Conservation (phyloP, 495 filamentous ascomycete genomes). For the Tuber calosporum region DNA sequence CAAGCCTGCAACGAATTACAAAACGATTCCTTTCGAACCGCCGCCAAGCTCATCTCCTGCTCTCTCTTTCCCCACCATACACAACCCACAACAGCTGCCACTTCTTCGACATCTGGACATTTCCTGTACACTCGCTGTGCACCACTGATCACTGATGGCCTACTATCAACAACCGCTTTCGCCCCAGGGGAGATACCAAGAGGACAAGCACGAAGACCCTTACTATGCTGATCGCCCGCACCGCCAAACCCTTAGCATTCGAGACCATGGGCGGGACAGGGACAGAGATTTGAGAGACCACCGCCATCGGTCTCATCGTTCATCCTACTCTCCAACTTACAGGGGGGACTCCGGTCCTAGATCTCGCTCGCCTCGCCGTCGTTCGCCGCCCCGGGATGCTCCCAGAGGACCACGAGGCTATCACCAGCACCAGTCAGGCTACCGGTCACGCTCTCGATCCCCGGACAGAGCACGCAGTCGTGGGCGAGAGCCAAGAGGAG, state of each 20-base stretch:
- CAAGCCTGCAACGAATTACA: not conserved
- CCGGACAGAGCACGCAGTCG: conserved; percentile 18
- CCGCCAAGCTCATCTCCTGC: not conserved
- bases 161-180: conserved; percentile 29
- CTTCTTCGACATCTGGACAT: not conserved
- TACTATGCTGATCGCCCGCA: conserved; percentile 21
- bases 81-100: not conserved
- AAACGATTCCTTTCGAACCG: not conserved
- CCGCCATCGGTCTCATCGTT: conserved; percentile 31
- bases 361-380: conserved; percentile 15
- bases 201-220: conserved; percentile 19
- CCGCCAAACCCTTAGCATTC: conserved; percentile 21
- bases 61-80: not conserved
- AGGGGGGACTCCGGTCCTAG: conserved; percentile 8
- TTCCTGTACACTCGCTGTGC: not conserved
- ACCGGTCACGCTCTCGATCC: conserved; percentile 32
- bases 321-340: conserved; percentile 26
- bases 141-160: conserved; percentile 14
- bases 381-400: conserved; percentile 33
- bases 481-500: conserved; percentile 18
- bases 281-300: conserved; percentile 2
- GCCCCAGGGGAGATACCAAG: conserved; percentile 17
- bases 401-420: conserved; percentile 31
- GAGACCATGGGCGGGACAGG: conserved; percentile 17
- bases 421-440: conserved; percentile 23